Evolutionary conservation across 176 grass and related monocot species (phyloP).

Genomic region (Ensete glaucum): DNA sequence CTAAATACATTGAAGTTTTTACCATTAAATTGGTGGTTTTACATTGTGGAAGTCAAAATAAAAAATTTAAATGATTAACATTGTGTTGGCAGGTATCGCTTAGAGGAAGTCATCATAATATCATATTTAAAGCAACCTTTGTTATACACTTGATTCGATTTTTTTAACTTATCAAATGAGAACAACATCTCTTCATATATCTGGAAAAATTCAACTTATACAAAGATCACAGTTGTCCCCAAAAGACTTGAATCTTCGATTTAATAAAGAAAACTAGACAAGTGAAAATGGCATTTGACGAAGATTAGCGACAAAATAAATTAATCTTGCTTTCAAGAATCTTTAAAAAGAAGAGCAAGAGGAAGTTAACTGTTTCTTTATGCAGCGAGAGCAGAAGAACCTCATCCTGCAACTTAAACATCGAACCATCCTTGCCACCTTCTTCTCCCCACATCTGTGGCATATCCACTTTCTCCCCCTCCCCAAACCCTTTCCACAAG

Average conservation of each 20-base stretch:
- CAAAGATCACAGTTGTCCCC: background rate
- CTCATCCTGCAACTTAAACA: constrained; percentile 55
- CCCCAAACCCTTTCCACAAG: constrained; percentile 13
- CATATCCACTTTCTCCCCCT: constrained; percentile 44
- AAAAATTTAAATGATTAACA: too few species aligned
- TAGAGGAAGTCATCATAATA: too few species aligned
- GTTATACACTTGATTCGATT: background rate
- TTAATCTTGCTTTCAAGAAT: background rate
- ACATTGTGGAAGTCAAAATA: too few species aligned
- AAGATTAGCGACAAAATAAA: background rate
- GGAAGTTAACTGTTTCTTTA: constrained; percentile 56
- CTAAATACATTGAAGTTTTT: background rate
- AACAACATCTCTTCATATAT: background rate
- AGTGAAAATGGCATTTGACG: constrained; percentile 1
- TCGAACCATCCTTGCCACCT: constrained; percentile 38
- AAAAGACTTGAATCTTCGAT: background rate
- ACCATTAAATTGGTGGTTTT: background rate
- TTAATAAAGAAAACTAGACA: background rate
- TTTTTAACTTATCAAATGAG: background rate
- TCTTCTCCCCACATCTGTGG: constrained; percentile 55
- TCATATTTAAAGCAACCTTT: background rate
- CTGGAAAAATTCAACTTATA: too few species aligned
- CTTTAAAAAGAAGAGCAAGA: background rate
- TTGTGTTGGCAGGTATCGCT: too few species aligned
- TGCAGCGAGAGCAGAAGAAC: constrained; percentile 77